Conservation (phyloP, 2,329 filamentous ascomycete species). For the Geosmithia putterillii region DNA sequence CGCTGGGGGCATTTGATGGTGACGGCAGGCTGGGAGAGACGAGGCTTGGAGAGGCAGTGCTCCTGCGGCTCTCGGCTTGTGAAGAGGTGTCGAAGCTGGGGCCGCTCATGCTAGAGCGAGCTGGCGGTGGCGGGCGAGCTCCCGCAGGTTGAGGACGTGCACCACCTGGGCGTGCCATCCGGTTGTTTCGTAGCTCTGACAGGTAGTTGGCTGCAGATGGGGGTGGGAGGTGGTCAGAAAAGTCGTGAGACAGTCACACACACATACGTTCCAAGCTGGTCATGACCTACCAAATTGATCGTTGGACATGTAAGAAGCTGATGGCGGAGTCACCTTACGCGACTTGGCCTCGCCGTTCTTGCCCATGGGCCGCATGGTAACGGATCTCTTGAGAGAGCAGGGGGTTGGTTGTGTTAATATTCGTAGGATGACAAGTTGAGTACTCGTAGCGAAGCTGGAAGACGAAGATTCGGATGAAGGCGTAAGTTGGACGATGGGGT, state of each 20-base stretch:
- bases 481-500: not conserved
- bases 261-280: not conserved
- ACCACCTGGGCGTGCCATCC: slow-evolving; percentile 55
- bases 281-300: slow-evolving; percentile 48
- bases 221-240: slow-evolving; percentile 4
- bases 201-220: slow-evolving; percentile 51
- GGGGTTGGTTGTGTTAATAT: too few relatives aligned
- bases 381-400: not conserved
- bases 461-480: not conserved
- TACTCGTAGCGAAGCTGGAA: not conserved
- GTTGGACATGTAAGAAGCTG: slow-evolving; percentile 52
- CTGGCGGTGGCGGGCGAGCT: slow-evolving; percentile 17
- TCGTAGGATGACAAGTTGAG: too few relatives aligned
- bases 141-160: slow-evolving; percentile 48
- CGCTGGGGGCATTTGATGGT: slow-evolving; percentile 28
- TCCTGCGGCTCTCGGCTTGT: slow-evolving; percentile 9
- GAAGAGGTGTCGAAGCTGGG: slow-evolving; percentile 18
- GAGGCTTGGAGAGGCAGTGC: slow-evolving; percentile 8
- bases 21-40: slow-evolving; percentile 33
- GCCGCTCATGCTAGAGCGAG: slow-evolving; percentile 13
- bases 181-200: slow-evolving; percentile 56
- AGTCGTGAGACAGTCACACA: slow-evolving; percentile 3
- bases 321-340: slow-evolving; percentile 47
- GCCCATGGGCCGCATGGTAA: slow-evolving; percentile 14
- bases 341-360: slow-evolving; percentile 20